Conservation (phyloP, 495 filamentous ascomycete genomes). For the Penicillium chermesinum region DNA sequence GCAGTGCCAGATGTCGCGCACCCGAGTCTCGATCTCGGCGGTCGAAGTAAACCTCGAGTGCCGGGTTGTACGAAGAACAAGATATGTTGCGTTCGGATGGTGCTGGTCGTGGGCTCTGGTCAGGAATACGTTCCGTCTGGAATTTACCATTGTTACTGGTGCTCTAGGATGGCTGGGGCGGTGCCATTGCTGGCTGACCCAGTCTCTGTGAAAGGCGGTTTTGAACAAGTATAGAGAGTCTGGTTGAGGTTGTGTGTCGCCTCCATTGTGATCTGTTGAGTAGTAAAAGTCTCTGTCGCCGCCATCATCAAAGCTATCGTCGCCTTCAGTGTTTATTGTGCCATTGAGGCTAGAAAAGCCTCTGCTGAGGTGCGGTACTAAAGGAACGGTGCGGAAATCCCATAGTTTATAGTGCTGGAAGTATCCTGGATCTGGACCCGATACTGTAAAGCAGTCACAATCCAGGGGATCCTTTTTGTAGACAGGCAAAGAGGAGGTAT, state of each 20-base stretch:
- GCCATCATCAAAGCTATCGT: slow-evolving; percentile 6
- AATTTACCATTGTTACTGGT: slow-evolving; percentile 54
- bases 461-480: slow-evolving; percentile 9
- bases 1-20: slow-evolving; percentile 50
- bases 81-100: slow-evolving; percentile 39
- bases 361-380: slow-evolving; percentile 9
- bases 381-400: slow-evolving; percentile 55
- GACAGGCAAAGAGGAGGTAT: not conserved
- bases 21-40: slow-evolving; percentile 58
- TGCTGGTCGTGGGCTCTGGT: slow-evolving; percentile 21
- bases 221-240: slow-evolving; percentile 27
- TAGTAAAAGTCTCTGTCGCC: not conserved
- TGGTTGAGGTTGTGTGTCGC: not conserved
- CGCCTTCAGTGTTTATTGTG: slow-evolving; percentile 26
- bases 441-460: slow-evolving; percentile 40
- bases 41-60: slow-evolving; percentile 53
- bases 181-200: slow-evolving; percentile 58
- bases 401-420: slow-evolving; percentile 62
- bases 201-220: slow-evolving; percentile 43
- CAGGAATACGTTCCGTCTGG: slow-evolving; percentile 62
- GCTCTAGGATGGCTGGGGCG: slow-evolving; percentile 39
- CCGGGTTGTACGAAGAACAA: slow-evolving; percentile 59
- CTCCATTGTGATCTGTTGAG: not conserved
- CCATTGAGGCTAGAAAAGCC: not conserved
- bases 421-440: slow-evolving; percentile 42